These are phyloP conservation scores for Aegilops bicornis DNA, from an alignment of 176 grass and related monocot species.

Conservation along the genomic window DNA sequence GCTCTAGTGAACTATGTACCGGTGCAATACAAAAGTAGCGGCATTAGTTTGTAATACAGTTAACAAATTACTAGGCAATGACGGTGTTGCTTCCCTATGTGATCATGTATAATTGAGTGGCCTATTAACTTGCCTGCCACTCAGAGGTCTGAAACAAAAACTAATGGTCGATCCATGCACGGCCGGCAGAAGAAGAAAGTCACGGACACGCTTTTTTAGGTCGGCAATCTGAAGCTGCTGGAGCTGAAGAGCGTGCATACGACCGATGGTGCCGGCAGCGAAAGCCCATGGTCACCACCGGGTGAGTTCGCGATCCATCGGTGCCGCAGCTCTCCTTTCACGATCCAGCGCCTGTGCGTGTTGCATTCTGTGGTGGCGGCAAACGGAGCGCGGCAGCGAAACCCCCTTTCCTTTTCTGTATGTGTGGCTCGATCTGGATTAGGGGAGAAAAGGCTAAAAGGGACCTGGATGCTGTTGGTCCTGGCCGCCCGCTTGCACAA, in stretches of 20 bases:
- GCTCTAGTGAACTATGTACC: neutral
- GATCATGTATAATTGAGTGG: neutral
- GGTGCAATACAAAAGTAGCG: neutral
- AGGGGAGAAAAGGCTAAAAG: neutral
- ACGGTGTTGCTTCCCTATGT: neutral
- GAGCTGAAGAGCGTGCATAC: neutral
- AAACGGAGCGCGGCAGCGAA: neutral
- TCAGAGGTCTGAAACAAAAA: neutral
- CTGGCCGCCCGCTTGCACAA: neutral
- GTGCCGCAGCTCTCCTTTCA: neutral
- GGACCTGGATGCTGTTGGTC: neutral
- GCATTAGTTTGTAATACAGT: neutral
- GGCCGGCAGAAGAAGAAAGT: neutral
- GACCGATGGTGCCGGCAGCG: neutral
- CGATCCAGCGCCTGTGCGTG: neutral
- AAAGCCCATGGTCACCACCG: neutral
- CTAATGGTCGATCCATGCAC: neutral
- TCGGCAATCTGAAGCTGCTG: neutral
- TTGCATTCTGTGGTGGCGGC: neutral
- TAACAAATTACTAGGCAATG: neutral
- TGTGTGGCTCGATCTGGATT: slow-evolving; percentile 10
- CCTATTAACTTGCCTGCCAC: neutral
- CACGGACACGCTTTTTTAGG: neutral
- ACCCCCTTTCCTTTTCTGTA: slow-evolving; percentile 18
- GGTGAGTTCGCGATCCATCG: neutral